A percentile compares a stretch with the other conserved stretches of the same genome.
Evolutionary conservation across 768 basidiomycete species (phyloP).

Genomic region (Trametes coccinea): DNA sequence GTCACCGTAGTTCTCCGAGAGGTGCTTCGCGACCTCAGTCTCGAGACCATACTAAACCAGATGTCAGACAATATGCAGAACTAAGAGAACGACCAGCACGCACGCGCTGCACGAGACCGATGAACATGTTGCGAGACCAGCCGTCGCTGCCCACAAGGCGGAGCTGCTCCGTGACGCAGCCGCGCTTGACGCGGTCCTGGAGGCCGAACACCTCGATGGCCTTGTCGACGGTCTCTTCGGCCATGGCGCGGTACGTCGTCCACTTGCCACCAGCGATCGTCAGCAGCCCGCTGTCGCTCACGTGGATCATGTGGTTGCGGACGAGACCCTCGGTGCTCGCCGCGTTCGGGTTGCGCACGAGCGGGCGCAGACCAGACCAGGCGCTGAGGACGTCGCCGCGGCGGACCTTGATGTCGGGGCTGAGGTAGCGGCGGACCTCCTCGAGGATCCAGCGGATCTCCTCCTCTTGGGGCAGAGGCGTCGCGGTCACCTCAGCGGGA

Average conservation of each 20-base stretch:
- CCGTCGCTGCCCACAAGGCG: slow-evolving; percentile 90
- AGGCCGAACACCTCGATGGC: slow-evolving; percentile 81
- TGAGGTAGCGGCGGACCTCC: slow-evolving; percentile 87
- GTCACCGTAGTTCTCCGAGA: slow-evolving; percentile 94
- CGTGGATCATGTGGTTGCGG: slow-evolving; percentile 89
- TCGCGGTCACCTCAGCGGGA: slow-evolving; percentile 64
- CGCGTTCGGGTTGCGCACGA: slow-evolving; percentile 79
- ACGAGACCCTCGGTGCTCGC: slow-evolving; percentile 85
- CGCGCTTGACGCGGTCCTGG: slow-evolving; percentile 49
- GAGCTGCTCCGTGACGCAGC: slow-evolving; percentile 77
- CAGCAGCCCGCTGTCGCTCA: slow-evolving; percentile 76
- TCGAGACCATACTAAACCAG: slow-evolving; percentile 76
- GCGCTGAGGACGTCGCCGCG: slow-evolving; percentile 94
- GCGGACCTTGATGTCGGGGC: slow-evolving; percentile 90
- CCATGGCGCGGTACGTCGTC: slow-evolving; percentile 98
- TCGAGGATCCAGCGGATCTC: slow-evolving; percentile 97
- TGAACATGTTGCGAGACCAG: slow-evolving; percentile 97
- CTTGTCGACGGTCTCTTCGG: slow-evolving; percentile 88
- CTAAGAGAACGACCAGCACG: slow-evolving; percentile 28
- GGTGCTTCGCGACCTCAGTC: slow-evolving; percentile 89
- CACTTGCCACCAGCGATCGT: slow-evolving; percentile 98
- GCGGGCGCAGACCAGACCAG: slow-evolving; percentile 89
- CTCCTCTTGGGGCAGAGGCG: slow-evolving; percentile 85
- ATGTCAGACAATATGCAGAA: background rate
- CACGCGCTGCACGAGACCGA: slow-evolving; percentile 89